Evolutionary conservation across 352 stramenopile genomes (phyloP).

Genomic region (Thalassiosira livingstoniorum): DNA sequence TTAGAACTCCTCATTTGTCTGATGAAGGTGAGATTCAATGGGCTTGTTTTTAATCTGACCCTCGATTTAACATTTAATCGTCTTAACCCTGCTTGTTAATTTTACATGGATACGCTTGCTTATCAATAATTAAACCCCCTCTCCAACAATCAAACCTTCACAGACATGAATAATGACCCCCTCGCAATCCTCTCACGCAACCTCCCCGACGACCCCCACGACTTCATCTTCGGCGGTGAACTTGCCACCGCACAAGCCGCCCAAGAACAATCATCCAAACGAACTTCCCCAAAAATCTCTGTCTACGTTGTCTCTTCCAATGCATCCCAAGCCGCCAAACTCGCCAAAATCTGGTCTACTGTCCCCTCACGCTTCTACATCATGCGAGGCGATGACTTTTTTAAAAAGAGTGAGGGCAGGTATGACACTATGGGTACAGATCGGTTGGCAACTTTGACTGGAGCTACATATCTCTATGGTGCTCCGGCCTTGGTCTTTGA

Average conservation of each 20-base stretch:
- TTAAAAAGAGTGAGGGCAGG: constrained; percentile 61
- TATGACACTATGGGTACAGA: constrained; percentile 78
- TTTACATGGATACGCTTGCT: no score
- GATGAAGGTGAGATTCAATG: no score
- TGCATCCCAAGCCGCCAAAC: constrained; percentile 27
- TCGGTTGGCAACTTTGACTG: constrained; percentile 62
- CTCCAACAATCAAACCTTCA: no score
- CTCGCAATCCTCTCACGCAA: constrained; percentile 37
- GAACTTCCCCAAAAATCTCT: constrained; percentile 38
- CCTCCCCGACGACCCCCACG: constrained; percentile 48
- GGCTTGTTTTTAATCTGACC: no score
- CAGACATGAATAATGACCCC: constrained; percentile 37
- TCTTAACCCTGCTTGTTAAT: no score
- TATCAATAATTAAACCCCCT: no score
- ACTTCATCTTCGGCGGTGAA: constrained; percentile 53
- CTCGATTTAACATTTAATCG: no score
- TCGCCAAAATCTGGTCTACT: constrained; percentile 57
- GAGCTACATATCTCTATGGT: constrained; percentile 50
- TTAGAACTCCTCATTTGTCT: constrained; percentile 55
- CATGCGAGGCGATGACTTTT: constrained; percentile 78
- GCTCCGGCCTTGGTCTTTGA: constrained; percentile 77
- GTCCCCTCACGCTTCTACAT: constrained; percentile 65
- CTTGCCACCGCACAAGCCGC: constrained; percentile 31
- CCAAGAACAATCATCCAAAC: constrained; percentile 20
- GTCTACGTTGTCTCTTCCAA: constrained; percentile 80